Evolutionary conservation across 805 yeast species (phyloP).

Genomic region (Candida krabiensis): DNA sequence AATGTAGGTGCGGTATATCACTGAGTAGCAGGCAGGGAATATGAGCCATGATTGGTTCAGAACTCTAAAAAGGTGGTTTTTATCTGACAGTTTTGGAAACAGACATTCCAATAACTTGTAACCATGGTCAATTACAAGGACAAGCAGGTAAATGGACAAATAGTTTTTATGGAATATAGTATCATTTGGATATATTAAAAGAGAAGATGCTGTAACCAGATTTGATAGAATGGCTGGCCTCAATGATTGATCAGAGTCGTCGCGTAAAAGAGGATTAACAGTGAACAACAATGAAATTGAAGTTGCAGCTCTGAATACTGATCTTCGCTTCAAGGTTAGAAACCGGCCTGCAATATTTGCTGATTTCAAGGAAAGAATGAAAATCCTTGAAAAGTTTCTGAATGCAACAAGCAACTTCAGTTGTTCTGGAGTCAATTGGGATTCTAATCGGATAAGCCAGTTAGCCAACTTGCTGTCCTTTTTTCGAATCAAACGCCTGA

Average conservation of each 20-base stretch:
- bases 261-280: conserved; percentile 10
- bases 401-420: conserved; percentile 2
- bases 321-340: not conserved
- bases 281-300: conserved; percentile 17
- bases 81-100: conserved; percentile 7
- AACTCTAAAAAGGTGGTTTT: conserved; percentile 3
- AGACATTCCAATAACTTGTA: conserved; percentile 17
- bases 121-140: conserved; percentile 18
- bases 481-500: not conserved
- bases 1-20: conserved; percentile 13
- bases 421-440: conserved; percentile 1
- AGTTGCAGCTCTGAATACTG: conserved; percentile 6
- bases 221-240: conserved; percentile 6
- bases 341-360: conserved; percentile 1
- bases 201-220: conserved; percentile 12
- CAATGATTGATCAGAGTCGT: not conserved
- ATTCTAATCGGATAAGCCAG: conserved; percentile 5
- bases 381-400: conserved; percentile 9
- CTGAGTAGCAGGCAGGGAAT: conserved; percentile 22
- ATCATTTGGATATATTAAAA: conserved; percentile 16
- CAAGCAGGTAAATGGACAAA: conserved; percentile 17
- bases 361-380: not conserved
- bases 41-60: conserved; percentile 21
- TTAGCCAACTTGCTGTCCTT: not conserved
- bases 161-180: conserved; percentile 16